Conservation (phyloP, 371 early-diverging fungal genomes). For the Mucor saturninus region DNA sequence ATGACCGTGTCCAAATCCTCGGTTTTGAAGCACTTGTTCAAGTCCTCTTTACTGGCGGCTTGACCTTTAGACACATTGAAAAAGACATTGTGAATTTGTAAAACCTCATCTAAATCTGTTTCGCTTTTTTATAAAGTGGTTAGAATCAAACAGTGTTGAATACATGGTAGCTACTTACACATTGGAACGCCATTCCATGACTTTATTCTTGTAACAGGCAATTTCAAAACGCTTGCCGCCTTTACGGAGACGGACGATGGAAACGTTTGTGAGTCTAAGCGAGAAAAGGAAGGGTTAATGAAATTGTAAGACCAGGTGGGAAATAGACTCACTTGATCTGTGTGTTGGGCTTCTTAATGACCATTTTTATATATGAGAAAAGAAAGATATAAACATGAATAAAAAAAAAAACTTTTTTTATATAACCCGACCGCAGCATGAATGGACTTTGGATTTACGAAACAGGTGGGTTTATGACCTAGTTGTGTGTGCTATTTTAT, state of each 20-base stretch:
- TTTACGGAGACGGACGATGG: conserved; percentile 93
- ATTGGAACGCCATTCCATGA: conserved; percentile 93
- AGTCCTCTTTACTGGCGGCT: conserved; percentile 87
- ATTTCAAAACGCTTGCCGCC: conserved; percentile 98
- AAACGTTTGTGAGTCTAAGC: conserved; percentile 89
- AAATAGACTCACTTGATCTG: conserved; percentile 58
- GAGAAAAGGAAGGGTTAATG: conserved; percentile 1
- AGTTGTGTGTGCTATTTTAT: neutral
- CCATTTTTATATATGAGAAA: conserved; percentile 32
- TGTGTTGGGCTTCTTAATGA: conserved; percentile 53
- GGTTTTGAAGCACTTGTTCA: conserved; percentile 88
- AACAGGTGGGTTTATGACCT: no score
- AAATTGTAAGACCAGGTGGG: neutral
- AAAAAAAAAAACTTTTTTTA: neutral
- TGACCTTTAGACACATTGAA: conserved; percentile 97
- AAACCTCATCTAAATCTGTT: conserved; percentile 94
- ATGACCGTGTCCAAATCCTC: conserved; percentile 84
- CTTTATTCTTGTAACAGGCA: conserved; percentile 99
- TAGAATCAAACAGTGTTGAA: no score
- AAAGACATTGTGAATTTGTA: conserved; percentile 94
- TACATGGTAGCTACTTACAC: conserved; percentile 63
- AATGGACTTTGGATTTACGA: neutral
- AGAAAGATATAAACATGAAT: neutral
- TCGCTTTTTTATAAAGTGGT: no score
- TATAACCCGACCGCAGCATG: neutral